A percentile compares a stretch with the other conserved stretches of the same genome.
Evolutionary conservation across 2,329 filamentous ascomycete genomes (phyloP).

Genomic region (Mycosphaerella sp.): DNA sequence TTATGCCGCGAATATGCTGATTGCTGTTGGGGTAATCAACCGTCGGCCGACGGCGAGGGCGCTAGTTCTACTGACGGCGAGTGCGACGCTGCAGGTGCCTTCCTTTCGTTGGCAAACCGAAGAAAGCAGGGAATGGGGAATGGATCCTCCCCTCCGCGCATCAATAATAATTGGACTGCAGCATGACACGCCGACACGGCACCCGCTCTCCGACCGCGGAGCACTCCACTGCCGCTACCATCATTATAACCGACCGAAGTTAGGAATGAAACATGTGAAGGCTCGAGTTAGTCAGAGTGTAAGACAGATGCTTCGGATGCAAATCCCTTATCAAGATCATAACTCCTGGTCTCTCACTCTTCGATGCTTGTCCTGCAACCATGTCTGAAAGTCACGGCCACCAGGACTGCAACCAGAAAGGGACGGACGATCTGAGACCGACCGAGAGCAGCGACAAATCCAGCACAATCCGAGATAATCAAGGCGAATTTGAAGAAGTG

Average conservation of each 20-base stretch:
- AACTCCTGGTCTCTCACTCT: background rate
- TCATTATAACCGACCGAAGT: background rate
- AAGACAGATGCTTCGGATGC: background rate
- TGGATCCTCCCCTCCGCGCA: background rate
- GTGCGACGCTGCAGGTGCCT: too few species aligned
- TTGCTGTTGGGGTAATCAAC: too few species aligned
- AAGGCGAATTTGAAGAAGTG: background rate
- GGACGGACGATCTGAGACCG: background rate
- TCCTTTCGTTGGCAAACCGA: background rate
- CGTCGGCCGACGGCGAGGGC: too few species aligned
- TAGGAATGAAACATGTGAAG: background rate
- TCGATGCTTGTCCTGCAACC: background rate
- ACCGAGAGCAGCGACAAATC: background rate
- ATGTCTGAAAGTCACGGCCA: background rate
- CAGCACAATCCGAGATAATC: background rate
- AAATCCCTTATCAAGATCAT: background rate
- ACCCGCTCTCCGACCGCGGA: background rate
- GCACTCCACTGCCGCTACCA: too few species aligned
- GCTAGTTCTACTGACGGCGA: too few species aligned
- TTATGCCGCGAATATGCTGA: too few species aligned
- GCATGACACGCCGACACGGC: background rate
- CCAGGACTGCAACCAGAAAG: conserved; percentile 8
- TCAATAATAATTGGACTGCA: background rate
- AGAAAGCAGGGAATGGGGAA: background rate
- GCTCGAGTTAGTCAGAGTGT: background rate